Base-by-base conservation (phyloP, 306 rosid genomes). In the Alnus rubra region DNA sequence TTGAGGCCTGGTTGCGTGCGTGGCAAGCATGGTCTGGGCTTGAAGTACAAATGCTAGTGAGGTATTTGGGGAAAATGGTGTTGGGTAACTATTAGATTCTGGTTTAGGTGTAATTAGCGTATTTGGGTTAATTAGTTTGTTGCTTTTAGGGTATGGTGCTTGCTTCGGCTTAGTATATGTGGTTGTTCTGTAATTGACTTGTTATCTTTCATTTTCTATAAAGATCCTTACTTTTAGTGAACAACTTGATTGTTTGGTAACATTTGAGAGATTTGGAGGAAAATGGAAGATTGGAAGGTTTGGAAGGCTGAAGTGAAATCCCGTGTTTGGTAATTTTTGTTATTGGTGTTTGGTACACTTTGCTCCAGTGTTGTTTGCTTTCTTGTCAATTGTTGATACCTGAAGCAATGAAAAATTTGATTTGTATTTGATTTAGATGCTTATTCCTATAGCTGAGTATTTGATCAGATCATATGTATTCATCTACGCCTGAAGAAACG, bases 11-110 rank as follows among this genome's bases (percentile, higher is more conserved):
- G 98, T 15, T 92, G 96, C 71, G 96, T 92, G 10, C 96, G 91
- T 54, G 98, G 98, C 31, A 94, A 94, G 82, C 96, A 92, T 68
- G 98, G 98, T 4, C 69, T 94, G 48, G 97, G 98, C 0, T 84
- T 94, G 81, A 94, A 92, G 85, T 96, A 94, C 83, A 87, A 68
- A 47, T 69, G 39, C 81, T 93, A 85, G 60, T 56, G 52, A 49
- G 63, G 28, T 49, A 65, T 65, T 72, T 67, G 51, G 28, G 16
- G 8, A 33, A 81, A 35, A 53, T 73, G 19, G 49, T 47, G 19
- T 51, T 5, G 64, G 62, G 52, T 84, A 37, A 77, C 73, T 77
- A 2, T 68, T 65, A 82, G 82, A 71, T 37, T 82, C 23, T 42
- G 7, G 30, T 65, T 65, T 35, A 77, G 50, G 12, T 74, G 70